Percentiles rank a stretch among this genome's conserved stretches.
phyloP scores from a whole-genome alignment of 768 basidiomycete species.

The Podaxis sp. region DNA sequence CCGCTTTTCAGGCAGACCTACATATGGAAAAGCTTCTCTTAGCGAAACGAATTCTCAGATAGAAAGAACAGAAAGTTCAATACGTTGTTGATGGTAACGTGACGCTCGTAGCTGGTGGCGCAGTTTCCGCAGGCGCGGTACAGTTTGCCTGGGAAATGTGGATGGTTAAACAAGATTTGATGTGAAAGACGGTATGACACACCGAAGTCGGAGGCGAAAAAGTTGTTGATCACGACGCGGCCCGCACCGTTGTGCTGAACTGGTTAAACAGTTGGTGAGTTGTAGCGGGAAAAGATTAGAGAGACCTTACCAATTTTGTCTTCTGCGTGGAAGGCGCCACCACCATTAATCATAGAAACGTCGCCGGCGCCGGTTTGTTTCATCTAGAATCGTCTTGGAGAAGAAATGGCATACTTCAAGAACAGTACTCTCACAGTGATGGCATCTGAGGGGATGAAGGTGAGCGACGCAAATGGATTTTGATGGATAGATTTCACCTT shows the following conservation, averaged over 20 bases:
- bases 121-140: slow-evolving; percentile 31
- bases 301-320: slow-evolving; percentile 26
- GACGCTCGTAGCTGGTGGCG: slow-evolving; percentile 22
- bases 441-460: neutral
- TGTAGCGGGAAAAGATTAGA: neutral
- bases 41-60: neutral
- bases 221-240: slow-evolving; percentile 25
- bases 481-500: slow-evolving; percentile 19
- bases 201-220: slow-evolving; percentile 29
- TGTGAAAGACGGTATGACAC: neutral
- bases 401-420: neutral
- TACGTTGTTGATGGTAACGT: slow-evolving; percentile 28
- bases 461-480: neutral
- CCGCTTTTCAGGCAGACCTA: slow-evolving; percentile 26
- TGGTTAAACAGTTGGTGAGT: neutral
- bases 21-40: too few species aligned
- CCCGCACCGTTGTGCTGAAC: slow-evolving; percentile 32
- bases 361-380: slow-evolving; percentile 29
- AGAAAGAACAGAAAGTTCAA: neutral
- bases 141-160: slow-evolving; percentile 22
- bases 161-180: neutral
- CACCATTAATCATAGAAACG: slow-evolving; percentile 27
- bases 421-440: slow-evolving; percentile 2
- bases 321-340: slow-evolving; percentile 26
- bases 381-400: slow-evolving; percentile 16